phyloP scores from a whole-genome alignment of 768 basidiomycete species.

The Termitomyces eurrhizus region DNA sequence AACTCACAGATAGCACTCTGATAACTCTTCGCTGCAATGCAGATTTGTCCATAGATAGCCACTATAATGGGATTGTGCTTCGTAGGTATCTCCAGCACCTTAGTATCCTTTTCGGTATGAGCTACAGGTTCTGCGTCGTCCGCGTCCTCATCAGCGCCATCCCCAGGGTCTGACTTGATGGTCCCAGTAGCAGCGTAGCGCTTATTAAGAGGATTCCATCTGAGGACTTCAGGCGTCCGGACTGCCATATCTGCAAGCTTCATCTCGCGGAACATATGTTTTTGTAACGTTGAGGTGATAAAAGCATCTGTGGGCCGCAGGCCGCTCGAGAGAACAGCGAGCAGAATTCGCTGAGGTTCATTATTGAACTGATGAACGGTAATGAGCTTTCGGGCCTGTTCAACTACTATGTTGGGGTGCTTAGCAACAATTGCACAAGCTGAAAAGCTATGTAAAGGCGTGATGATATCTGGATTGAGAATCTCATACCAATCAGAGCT shows the following conservation, averaged over 20 bases:
- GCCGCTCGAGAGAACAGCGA: constrained; percentile 71
- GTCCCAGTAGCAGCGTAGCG: constrained; percentile 47
- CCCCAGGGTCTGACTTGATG: constrained; percentile 34
- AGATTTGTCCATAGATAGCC: constrained; percentile 77
- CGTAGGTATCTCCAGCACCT: constrained; percentile 46
- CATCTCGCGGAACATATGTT: constrained; percentile 80
- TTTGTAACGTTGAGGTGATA: constrained; percentile 75
- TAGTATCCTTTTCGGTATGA: constrained; percentile 13
- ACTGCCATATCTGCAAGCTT: constrained; percentile 63
- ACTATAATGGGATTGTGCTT: constrained; percentile 70
- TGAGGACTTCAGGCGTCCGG: constrained; percentile 54
- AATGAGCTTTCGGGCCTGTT: constrained; percentile 75
- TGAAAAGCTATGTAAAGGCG: constrained; percentile 24
- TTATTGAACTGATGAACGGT: constrained; percentile 81
- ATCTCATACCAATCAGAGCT: constrained; percentile 60
- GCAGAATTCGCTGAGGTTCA: constrained; percentile 75
- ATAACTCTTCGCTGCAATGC: constrained; percentile 81
- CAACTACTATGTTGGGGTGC: constrained; percentile 56
- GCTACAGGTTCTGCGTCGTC: constrained; percentile 21
- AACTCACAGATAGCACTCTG: constrained; percentile 87
- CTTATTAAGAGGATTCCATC: constrained; percentile 58
- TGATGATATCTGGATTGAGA: neutral
- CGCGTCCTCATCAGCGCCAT: constrained; percentile 31
- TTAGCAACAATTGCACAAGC: constrained; percentile 69
- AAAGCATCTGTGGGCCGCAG: constrained; percentile 69